Evolutionary conservation across 192 early-diverging fungal species (phyloP).

Genomic region (Bifiguratus adelaidae): DNA sequence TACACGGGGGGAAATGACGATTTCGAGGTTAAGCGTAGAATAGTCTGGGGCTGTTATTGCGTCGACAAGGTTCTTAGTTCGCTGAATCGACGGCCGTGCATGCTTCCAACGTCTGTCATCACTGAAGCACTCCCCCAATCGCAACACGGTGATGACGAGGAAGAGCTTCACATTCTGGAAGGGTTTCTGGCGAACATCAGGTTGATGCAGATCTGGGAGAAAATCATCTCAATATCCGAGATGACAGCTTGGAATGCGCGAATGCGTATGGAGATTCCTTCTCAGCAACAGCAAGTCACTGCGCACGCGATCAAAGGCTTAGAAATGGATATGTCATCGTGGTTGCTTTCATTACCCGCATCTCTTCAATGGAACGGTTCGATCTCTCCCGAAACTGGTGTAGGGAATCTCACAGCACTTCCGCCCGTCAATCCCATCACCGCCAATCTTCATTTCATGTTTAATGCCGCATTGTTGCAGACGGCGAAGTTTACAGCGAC

Average conservation of each 20-base stretch:
- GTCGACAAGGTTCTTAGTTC: constrained; percentile 13
- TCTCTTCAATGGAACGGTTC: constrained; percentile 9
- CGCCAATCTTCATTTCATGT: constrained; percentile 18
- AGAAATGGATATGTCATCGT: constrained; percentile 7
- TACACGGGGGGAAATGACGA: constrained; percentile 9
- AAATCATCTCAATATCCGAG: constrained; percentile 4
- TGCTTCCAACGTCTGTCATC: constrained; percentile 4
- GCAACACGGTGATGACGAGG: constrained; percentile 11
- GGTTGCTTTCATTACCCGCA: constrained; percentile 9
- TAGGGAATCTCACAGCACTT: background rate
- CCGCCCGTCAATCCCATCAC: constrained; percentile 7
- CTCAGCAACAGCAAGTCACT: constrained; percentile 7
- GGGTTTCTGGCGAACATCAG: constrained; percentile 7
- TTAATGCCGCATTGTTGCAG: too few relatives aligned
- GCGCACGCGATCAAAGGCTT: constrained; percentile 6
- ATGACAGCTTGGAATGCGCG: constrained; percentile 6
- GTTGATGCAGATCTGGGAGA: constrained; percentile 16
- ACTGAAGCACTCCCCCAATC: constrained; percentile 8
- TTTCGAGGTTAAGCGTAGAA: constrained; percentile 15
- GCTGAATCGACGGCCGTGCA: constrained; percentile 10
- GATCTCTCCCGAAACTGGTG: background rate
- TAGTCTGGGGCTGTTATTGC: constrained; percentile 20
- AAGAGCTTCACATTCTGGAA: constrained; percentile 6
- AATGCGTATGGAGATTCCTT: background rate
- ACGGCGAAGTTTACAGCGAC: too few relatives aligned